Evolutionary conservation across 345 rosid species (phyloP).

Genomic region (Melaleuca quinquenervia): DNA sequence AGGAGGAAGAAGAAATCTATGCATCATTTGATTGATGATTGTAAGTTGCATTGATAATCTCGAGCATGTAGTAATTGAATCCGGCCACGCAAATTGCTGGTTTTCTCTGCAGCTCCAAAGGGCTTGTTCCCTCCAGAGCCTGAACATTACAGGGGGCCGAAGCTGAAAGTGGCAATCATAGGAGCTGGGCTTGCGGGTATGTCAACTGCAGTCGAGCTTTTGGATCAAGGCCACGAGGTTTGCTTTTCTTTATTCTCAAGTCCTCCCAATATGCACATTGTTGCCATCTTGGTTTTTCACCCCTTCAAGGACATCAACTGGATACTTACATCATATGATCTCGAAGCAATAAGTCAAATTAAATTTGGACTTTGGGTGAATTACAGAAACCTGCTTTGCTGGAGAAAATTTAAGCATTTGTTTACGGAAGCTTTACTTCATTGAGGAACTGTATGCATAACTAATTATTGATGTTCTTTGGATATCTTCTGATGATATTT

Average conservation of each 20-base stretch:
- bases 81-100: not conserved
- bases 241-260: not conserved
- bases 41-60: not conserved
- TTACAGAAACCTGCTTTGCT: not conserved
- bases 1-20: not conserved
- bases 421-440: not conserved
- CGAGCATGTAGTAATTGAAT: not conserved
- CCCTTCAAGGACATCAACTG: not conserved
- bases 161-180: conserved; percentile 92
- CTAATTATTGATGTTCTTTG: not conserved
- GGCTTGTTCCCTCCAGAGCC: conserved; percentile 97
- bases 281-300: not conserved
- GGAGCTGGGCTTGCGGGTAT: conserved; percentile 99
- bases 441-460: not conserved
- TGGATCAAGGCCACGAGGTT: conserved; percentile 99
- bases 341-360: not conserved
- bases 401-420: not conserved
- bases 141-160: conserved; percentile 80
- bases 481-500: not conserved
- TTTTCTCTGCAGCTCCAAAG: conserved; percentile 71
- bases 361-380: not conserved
- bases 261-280: not conserved
- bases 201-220: conserved; percentile 94
- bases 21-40: not conserved
- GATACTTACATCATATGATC: not conserved